Evolutionary conservation across 2,329 filamentous ascomycete genomes (phyloP), one percentile per base, ranked within the genome.

Genomic region (Septoria linicola): DNA sequence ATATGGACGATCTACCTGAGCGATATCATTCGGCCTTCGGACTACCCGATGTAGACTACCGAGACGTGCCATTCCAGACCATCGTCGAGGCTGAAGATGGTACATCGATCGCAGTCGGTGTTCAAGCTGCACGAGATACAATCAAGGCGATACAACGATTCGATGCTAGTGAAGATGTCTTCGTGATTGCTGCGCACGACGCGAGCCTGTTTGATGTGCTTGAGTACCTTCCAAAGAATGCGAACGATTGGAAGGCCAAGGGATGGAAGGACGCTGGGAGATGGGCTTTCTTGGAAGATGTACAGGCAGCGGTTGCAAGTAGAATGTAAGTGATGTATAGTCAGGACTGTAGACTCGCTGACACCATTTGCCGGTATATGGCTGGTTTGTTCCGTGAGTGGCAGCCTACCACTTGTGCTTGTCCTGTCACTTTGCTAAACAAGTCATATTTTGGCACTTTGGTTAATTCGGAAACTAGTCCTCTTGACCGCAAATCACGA

Each of bases 1-100:
- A 36, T 3, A 8, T 19, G 10, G 32, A 21, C 11, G 65, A 23
- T 17, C n/a, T 78, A 73, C 51, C 71, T 69, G n/a, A 71, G 4
- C 68, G 75, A 23, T 63, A 27, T 35, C 19, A 43, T 31, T 21
- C 43, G 11, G 14, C 53, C 0, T 55, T 60, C 4, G 37, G 46
- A 21, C 37, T 55, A n/a, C 49, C 47, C 2, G 41, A 49, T 8
- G 34, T 20, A 14, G 34, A 27, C 11, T 36, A 17, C 3, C 43
- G 53, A 20, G 44, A 47, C 14, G 37, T 57, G 16, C 40, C 42
- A 8, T 45, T 58, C 2, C 50, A 57, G 21, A 27, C 41, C 13
- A 41, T 52, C 16, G 53, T 52, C 25, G 48, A 34, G 3, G 39
- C 34, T 4, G 43, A 48, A 35, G 21, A 51, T 30, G 20, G 53